Conservation (phyloP, 163 green algal genomes). For the Chlamydomonas reinhardtii region DNA sequence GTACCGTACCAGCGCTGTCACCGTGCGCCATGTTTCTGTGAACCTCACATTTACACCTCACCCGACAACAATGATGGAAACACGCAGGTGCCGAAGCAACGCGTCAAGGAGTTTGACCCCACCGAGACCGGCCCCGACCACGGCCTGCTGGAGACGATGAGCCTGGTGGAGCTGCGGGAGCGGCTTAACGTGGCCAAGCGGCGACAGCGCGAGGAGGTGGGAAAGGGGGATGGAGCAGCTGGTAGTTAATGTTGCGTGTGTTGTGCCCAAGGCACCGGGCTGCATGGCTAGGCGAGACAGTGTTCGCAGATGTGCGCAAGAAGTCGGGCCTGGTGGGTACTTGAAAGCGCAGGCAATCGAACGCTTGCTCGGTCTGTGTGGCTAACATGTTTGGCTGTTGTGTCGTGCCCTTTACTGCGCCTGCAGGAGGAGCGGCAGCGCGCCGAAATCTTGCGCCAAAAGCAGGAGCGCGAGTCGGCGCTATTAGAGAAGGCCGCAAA, state of each 20-base stretch:
- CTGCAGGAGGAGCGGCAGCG: slow-evolving; percentile 71
- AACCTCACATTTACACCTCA: too few relatives aligned
- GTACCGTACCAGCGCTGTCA: too few relatives aligned
- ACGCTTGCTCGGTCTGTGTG: too few relatives aligned
- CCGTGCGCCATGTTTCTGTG: too few relatives aligned
- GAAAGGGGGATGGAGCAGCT: background rate
- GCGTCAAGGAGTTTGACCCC: slow-evolving; percentile 72
- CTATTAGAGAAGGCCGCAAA: slow-evolving; percentile 72
- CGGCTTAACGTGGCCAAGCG: slow-evolving; percentile 67
- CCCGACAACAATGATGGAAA: too few relatives aligned
- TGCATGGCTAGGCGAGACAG: too few relatives aligned
- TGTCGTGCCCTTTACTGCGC: background rate
- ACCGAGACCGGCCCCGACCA: slow-evolving; percentile 63
- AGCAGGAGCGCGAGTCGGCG: slow-evolving; percentile 66
- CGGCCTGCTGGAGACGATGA: slow-evolving; percentile 76
- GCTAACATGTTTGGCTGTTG: too few relatives aligned
- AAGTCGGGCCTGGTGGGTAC: too few relatives aligned
- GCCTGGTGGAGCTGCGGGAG: slow-evolving; percentile 76
- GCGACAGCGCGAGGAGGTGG: slow-evolving; percentile 66
- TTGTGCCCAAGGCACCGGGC: too few relatives aligned
- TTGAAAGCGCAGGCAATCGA: too few relatives aligned
- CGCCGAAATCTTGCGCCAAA: slow-evolving; percentile 62
- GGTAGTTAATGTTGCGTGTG: too few relatives aligned
- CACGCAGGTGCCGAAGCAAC: slow-evolving; percentile 36
- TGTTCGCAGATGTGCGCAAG: too few relatives aligned